A percentile compares a stretch with the other conserved stretches of the same genome.
Evolutionary conservation across 2,329 filamentous ascomycete species (phyloP).

Genomic region (Hypoxylon sp.): DNA sequence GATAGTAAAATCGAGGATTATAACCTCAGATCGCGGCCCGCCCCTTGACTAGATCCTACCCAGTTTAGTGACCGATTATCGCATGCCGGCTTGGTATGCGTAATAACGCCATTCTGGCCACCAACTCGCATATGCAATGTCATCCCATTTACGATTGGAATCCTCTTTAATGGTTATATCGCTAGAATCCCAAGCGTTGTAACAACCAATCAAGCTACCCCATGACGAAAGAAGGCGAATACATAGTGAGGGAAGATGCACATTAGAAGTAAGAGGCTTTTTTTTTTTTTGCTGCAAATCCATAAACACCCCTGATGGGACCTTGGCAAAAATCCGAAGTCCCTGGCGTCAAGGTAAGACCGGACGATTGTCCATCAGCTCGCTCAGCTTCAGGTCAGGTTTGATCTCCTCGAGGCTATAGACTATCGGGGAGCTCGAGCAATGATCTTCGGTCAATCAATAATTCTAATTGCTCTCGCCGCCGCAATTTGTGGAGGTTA

Average conservation of each 20-base stretch:
- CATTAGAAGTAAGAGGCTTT: constrained; percentile 4
- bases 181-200: constrained; percentile 4
- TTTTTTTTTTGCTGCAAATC: constrained; percentile 24
- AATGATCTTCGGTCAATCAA: constrained; percentile 27
- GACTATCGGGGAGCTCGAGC: constrained; percentile 11
- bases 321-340: constrained; percentile 26
- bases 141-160: background rate
- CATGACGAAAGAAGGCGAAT: constrained; percentile 11
- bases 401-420: constrained; percentile 41
- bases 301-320: constrained; percentile 23
- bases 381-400: constrained; percentile 39
- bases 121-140: constrained; percentile 26
- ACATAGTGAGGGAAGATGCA: constrained; percentile 12
- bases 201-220: constrained; percentile 10
- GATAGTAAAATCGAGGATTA: constrained; percentile 27
- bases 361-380: constrained; percentile 18
- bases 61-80: constrained; percentile 18
- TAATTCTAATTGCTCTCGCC: constrained; percentile 18
- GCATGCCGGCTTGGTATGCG: constrained; percentile 21
- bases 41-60: constrained; percentile 42
- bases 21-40: constrained; percentile 43
- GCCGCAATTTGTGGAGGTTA: constrained; percentile 41
- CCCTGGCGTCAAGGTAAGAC: constrained; percentile 34
- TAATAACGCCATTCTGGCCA: constrained; percentile 4
- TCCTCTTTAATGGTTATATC: constrained; percentile 18